Evolutionary conservation across 768 basidiomycete genomes (phyloP), one percentile per base, ranked within the genome.

Genomic region (Zangia roseola): DNA sequence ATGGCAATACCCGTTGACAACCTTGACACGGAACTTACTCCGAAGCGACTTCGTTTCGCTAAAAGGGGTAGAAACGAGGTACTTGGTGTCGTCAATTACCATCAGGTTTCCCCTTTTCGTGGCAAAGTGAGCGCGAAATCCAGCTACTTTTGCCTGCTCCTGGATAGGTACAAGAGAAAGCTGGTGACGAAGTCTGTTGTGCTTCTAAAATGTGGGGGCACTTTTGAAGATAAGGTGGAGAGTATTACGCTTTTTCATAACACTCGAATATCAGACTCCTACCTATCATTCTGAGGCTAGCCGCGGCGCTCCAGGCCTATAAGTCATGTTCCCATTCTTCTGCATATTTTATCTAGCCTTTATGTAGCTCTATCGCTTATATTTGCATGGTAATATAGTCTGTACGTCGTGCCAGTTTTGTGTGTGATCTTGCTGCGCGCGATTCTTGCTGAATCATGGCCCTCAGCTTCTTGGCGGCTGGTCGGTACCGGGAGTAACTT

Each of bases 81-180:
- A 5, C 47, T 47, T 17, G 47, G 47, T 5, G 39, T 47, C 14
- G 25, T 47, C 33, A 47, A 47, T 10, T 41, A 41, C 12, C 40
- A 41, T 31, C 40, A 33, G 9, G 24, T 47, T 2, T 6, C 10
- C 7, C 24, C 12, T 16, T 19, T 20, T 4, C 30, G 19, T 12
- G 45, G 45, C 6, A 13, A 28, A 20, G 45, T 41, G 6, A 47
- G 40, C 23, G 47, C 33, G 2, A 35, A 20, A 10, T 47, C 33
- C 5, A 41, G 26, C 10, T 47, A 41, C 47, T 47, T 47, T 33
- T 47, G 47, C 24, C 14, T 47, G 0, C 24, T 41, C 24, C 19
- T 47, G 39, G 35, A 25, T 19, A 35, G 6, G 17, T 31, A 34
- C 8, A 33, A 40, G 47, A 34, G 21, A 8, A 47, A 41, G 40